Conservation (phyloP, 768 basidiomycete genomes). For the Tricholoma bakamatsutake region DNA sequence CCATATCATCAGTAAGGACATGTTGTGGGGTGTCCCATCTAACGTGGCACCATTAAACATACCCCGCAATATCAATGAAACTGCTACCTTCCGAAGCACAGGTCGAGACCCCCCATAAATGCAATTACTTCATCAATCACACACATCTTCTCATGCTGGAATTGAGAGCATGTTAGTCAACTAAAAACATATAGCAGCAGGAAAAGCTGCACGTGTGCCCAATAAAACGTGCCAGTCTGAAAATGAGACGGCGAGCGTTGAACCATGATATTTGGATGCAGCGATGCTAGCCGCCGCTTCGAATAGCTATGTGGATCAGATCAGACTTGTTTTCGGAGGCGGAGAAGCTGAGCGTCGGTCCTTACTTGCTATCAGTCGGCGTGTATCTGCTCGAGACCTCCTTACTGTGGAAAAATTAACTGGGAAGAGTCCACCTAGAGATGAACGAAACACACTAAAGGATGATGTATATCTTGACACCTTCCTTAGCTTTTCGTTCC, state of each 20-base stretch:
- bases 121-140: conserved; percentile 96
- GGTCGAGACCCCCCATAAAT: conserved; percentile 96
- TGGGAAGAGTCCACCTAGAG: background rate
- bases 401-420: conserved; percentile 45
- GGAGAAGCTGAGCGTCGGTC: conserved; percentile 6
- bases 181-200: background rate
- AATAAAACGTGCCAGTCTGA: conserved; percentile 95
- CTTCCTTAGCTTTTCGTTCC: conserved; percentile 88
- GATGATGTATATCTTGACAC: conserved; percentile 94
- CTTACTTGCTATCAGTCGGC: conserved; percentile 87
- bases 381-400: conserved; percentile 96
- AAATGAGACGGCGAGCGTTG: conserved; percentile 98
- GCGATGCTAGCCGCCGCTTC: conserved; percentile 68
- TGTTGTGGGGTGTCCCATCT: conserved; percentile 98
- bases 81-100: conserved; percentile 79
- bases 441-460: conserved; percentile 62
- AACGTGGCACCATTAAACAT: background rate
- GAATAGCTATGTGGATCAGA: conserved; percentile 53
- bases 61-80: background rate
- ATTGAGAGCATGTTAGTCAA: conserved; percentile 2
- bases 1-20: conserved; percentile 78
- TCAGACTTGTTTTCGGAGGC: background rate
- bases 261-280: conserved; percentile 93
- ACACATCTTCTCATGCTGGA: conserved; percentile 94
- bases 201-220: conserved; percentile 76